Evolutionary conservation across 306 rosid genomes (phyloP).

Genomic region (Cucurbita pepo): DNA sequence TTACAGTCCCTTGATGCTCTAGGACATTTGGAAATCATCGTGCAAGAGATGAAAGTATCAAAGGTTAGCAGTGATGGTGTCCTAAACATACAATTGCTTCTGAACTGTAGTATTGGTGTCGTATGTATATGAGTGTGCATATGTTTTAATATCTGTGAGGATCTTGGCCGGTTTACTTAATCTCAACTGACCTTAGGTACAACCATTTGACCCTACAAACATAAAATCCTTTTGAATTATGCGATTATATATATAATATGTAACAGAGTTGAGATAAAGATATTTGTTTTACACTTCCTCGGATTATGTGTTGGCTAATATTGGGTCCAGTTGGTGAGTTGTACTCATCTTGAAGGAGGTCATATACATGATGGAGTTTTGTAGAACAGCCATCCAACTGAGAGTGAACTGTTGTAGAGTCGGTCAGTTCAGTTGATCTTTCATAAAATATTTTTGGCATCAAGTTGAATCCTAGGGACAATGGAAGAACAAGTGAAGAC

Average conservation of each 20-base stretch:
- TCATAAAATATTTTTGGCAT: not conserved
- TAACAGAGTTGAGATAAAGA: not conserved
- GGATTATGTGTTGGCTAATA: not conserved
- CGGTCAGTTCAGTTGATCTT: not conserved
- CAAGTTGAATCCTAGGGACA: not conserved
- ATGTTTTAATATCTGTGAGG: not conserved
- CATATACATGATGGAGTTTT: not conserved
- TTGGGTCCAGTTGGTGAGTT: not conserved
- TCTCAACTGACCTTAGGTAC: not conserved
- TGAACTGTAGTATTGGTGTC: not conserved
- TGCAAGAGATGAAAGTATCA: constrained; percentile 32
- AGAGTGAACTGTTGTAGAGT: not conserved
- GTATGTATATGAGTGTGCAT: not conserved
- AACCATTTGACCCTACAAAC: not conserved
- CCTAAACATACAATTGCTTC: not conserved
- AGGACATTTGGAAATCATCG: constrained; percentile 39
- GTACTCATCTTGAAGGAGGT: not conserved
- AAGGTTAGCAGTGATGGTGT: constrained; percentile 26
- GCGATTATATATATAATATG: not conserved
- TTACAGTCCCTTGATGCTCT: constrained; percentile 58
- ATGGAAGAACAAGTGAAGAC: not conserved
- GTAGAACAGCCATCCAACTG: not conserved
- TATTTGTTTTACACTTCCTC: not conserved
- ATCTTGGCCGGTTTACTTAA: not conserved
- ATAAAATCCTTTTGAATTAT: not conserved